These are phyloP conservation scores for Epichloe typhina DNA, from an alignment of 2,329 filamentous ascomycete genomes.

Conservation along the genomic window DNA sequence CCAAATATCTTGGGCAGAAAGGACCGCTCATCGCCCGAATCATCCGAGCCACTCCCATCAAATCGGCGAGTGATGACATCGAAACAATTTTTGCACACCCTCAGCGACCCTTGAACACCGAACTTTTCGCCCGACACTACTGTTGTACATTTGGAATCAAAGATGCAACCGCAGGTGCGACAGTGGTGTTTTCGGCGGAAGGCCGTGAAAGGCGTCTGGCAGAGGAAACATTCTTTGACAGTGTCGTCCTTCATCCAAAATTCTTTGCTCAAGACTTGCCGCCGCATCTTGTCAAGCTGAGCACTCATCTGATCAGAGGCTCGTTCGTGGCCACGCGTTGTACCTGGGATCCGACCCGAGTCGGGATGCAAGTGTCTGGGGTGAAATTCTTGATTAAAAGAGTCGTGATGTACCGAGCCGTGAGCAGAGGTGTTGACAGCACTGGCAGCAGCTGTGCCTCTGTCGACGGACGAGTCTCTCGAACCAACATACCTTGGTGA, in stretches of 20 bases:
- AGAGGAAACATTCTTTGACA: constrained; percentile 92
- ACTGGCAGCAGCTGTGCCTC: constrained; percentile 42
- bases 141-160: constrained; percentile 89
- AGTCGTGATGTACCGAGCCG: constrained; percentile 43
- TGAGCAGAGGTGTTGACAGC: constrained; percentile 46
- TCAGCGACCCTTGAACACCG: constrained; percentile 68
- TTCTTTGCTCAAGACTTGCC: constrained; percentile 82
- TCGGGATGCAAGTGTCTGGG: constrained; percentile 32
- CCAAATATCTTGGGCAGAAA: constrained; percentile 54
- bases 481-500: constrained; percentile 32
- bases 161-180: constrained; percentile 92
- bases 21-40: constrained; percentile 66
- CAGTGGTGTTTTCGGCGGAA: constrained; percentile 96
- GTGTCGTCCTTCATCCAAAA: constrained; percentile 99
- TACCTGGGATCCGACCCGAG: constrained; percentile 40
- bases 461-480: constrained; percentile 45
- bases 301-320: constrained; percentile 46
- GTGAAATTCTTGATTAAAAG: constrained; percentile 35
- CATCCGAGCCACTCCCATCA: constrained; percentile 76
- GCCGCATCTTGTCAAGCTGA: constrained; percentile 58
- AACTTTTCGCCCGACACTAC: constrained; percentile 82
- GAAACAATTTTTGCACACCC: constrained; percentile 88
- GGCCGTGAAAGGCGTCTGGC: constrained; percentile 78
- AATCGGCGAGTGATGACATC: constrained; percentile 82
- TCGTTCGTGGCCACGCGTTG: constrained; percentile 38